Percentiles rank a stretch among this genome's conserved stretches.
These are phyloP conservation scores for Argentina anserina DNA, from an alignment of 306 rosid species.

Conservation along the genomic window DNA sequence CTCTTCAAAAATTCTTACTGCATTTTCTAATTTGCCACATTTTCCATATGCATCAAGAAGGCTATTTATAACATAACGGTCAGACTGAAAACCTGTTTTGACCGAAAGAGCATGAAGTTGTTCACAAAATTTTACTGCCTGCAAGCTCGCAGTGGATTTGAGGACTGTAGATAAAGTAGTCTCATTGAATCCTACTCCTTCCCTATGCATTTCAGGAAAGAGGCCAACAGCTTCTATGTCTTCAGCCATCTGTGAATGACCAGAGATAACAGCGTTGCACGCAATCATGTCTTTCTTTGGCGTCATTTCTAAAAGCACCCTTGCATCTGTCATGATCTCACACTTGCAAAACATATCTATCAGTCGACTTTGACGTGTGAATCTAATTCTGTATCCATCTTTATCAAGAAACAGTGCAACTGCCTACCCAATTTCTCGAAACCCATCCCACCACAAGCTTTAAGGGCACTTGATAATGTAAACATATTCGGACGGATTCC, in stretches of 20 bases:
- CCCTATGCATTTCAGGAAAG: constrained; percentile 48
- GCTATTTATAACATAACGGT: constrained; percentile 70
- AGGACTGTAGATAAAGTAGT: constrained; percentile 77
- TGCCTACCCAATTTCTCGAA: constrained; percentile 65
- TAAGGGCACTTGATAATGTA: constrained; percentile 73
- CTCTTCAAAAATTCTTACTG: constrained; percentile 63
- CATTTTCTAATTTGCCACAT: constrained; percentile 49
- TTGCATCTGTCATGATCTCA: constrained; percentile 61
- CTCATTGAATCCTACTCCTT: constrained; percentile 60
- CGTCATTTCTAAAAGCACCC: constrained; percentile 53
- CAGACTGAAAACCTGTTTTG: constrained; percentile 65
- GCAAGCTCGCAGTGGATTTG: constrained; percentile 65
- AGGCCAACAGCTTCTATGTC: constrained; percentile 55
- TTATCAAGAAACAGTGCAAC: constrained; percentile 58
- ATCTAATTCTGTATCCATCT: constrained; percentile 49
- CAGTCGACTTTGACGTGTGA: constrained; percentile 58
- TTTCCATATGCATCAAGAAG: constrained; percentile 82
- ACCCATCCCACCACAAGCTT: constrained; percentile 65
- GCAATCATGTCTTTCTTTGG: constrained; percentile 60
- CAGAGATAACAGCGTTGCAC: constrained; percentile 75
- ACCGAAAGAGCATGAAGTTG: constrained; percentile 70
- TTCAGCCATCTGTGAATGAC: constrained; percentile 53
- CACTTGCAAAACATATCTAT: constrained; percentile 80
- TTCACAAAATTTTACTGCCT: constrained; percentile 43
- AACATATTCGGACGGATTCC: constrained; percentile 57